A percentile compares a stretch with the other conserved stretches of the same genome.
Conservation (phyloP, 2,329 filamentous ascomycete species). For the Colletotrichum sp. region DNA sequence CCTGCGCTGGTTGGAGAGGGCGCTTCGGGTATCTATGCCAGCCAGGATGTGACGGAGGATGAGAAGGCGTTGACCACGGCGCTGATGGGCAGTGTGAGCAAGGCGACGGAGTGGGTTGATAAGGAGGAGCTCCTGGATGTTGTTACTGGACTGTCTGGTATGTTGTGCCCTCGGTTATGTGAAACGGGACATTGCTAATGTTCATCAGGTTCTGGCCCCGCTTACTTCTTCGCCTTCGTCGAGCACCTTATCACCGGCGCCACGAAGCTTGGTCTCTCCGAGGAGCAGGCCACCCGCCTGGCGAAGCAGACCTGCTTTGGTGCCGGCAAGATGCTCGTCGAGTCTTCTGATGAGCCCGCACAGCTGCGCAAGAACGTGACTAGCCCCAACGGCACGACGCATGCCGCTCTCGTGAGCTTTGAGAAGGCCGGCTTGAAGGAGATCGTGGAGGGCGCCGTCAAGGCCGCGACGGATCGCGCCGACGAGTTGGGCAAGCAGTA, state of each 20-base stretch:
- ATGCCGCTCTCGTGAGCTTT: slow-evolving; percentile 54
- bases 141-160: slow-evolving; percentile 55
- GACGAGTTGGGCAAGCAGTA: slow-evolving; percentile 37
- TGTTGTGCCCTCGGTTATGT: neutral
- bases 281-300: slow-evolving; percentile 53
- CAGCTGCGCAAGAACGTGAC: slow-evolving; percentile 58
- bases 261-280: slow-evolving; percentile 46
- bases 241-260: slow-evolving; percentile 54
- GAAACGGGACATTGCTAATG: neutral
- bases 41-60: slow-evolving; percentile 41
- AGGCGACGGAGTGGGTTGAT: slow-evolving; percentile 54
- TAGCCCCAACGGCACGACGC: slow-evolving; percentile 57
- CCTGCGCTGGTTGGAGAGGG: slow-evolving; percentile 56
- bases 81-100: slow-evolving; percentile 51
- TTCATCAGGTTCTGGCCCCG: slow-evolving; percentile 50
- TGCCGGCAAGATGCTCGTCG: slow-evolving; percentile 56
- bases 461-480: slow-evolving; percentile 46
- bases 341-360: slow-evolving; percentile 48
- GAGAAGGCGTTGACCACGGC: slow-evolving; percentile 48
- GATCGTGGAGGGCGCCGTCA: slow-evolving; percentile 50
- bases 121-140: slow-evolving; percentile 55
- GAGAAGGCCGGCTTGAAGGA: slow-evolving; percentile 47
- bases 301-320: slow-evolving; percentile 57
- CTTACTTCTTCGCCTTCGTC: slow-evolving; percentile 60
- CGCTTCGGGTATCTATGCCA: slow-evolving; percentile 52